phyloP scores from a whole-genome alignment of 2,329 filamentous ascomycete species.

The Laburnicola sp. region DNA sequence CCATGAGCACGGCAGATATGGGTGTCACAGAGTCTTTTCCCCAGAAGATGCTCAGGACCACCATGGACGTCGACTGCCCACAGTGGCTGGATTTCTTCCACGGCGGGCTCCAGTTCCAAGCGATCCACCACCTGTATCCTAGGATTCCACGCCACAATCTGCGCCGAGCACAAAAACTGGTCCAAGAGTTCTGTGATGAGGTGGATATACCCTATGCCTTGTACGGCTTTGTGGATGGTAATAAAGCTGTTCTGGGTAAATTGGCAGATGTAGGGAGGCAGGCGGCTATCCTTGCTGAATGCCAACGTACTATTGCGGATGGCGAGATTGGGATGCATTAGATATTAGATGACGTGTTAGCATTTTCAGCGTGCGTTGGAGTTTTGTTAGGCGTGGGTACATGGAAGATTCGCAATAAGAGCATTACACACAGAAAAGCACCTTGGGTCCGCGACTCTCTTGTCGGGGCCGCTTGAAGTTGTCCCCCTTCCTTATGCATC shows the following conservation, averaged over 20 bases:
- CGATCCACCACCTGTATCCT: constrained; percentile 70
- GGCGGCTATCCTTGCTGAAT: constrained; percentile 62
- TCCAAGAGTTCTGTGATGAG: constrained; percentile 66
- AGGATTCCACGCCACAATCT: constrained; percentile 70
- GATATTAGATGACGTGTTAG: background rate
- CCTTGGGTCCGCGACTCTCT: too few relatives aligned
- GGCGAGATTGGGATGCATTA: constrained; percentile 36
- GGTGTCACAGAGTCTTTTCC: constrained; percentile 68
- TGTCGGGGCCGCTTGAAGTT: too few relatives aligned
- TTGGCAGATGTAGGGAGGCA: constrained; percentile 64
- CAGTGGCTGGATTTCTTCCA: constrained; percentile 73
- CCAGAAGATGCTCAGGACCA: constrained; percentile 70
- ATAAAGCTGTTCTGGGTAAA: constrained; percentile 58
- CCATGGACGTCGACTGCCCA: constrained; percentile 74
- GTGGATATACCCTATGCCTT: constrained; percentile 65
- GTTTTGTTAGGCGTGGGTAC: background rate
- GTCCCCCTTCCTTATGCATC: too few relatives aligned
- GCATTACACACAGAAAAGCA: too few relatives aligned
- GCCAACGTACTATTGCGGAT: constrained; percentile 49
- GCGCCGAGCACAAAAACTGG: constrained; percentile 61
- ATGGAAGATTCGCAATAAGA: background rate
- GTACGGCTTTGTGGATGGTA: constrained; percentile 65
- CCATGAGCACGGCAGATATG: constrained; percentile 68
- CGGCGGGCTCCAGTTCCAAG: constrained; percentile 73
- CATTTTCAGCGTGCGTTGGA: background rate